phyloP scores from a whole-genome alignment of 75 land plant genomes.

The Pinus albicaulis region DNA sequence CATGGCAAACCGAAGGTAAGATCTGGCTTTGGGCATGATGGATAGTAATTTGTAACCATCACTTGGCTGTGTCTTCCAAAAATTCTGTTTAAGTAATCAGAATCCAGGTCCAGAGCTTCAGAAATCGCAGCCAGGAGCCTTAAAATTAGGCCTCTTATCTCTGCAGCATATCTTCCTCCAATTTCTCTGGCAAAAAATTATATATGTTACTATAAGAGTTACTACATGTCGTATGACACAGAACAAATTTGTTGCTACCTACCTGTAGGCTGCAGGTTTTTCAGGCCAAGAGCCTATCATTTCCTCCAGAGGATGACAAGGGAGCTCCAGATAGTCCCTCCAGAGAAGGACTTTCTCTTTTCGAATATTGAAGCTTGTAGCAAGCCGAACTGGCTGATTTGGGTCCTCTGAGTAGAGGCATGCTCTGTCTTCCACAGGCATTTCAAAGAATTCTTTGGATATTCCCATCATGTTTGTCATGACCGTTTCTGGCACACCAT shows the following conservation, averaged over 20 bases:
- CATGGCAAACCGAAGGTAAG: slow-evolving; percentile 49
- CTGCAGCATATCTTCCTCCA: slow-evolving; percentile 20
- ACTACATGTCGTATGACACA: neutral
- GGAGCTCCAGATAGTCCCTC: slow-evolving; percentile 70
- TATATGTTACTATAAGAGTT: neutral
- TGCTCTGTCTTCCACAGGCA: slow-evolving; percentile 49
- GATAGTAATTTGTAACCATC: slow-evolving; percentile 64
- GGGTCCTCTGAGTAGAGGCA: slow-evolving; percentile 21
- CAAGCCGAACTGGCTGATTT: slow-evolving; percentile 42
- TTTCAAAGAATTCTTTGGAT: slow-evolving; percentile 44
- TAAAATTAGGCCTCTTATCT: slow-evolving; percentile 18
- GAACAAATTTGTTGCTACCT: neutral
- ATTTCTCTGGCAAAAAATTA: slow-evolving; percentile 13
- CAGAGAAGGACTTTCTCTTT: slow-evolving; percentile 54
- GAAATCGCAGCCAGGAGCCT: slow-evolving; percentile 40
- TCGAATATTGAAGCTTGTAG: slow-evolving; percentile 38
- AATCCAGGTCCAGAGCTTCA: slow-evolving; percentile 49
- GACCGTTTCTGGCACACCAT: slow-evolving; percentile 42
- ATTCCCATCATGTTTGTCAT: slow-evolving; percentile 27
- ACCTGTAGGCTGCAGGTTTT: slow-evolving; percentile 53
- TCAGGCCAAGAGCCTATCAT: slow-evolving; percentile 52
- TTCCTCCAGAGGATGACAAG: slow-evolving; percentile 34
- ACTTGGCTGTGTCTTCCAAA: slow-evolving; percentile 50
- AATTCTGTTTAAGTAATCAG: slow-evolving; percentile 28
- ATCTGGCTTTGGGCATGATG: slow-evolving; percentile 70